Evolutionary conservation across 345 rosid genomes (phyloP).

Genomic region (Limnanthes douglasii): DNA sequence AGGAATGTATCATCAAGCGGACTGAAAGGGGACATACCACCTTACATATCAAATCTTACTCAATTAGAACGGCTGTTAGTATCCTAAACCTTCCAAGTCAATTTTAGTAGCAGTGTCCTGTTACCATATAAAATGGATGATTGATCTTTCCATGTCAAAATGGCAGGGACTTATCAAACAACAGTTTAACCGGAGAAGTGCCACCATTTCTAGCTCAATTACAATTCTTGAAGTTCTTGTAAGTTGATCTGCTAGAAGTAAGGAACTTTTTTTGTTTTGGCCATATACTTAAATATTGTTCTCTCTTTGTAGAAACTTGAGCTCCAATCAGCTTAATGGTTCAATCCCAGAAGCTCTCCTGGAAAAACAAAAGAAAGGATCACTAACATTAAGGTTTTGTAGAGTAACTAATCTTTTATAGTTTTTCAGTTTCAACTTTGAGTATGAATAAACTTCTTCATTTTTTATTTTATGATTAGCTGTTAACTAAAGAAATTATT

Average conservation of each 20-base stretch:
- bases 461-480: too few relatives aligned
- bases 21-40: slow-evolving; percentile 15
- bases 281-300: too few relatives aligned
- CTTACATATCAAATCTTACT: slow-evolving; percentile 14
- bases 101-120: neutral
- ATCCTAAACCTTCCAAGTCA: neutral
- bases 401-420: too few relatives aligned
- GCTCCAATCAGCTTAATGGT: slow-evolving; percentile 24
- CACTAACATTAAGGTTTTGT: too few relatives aligned
- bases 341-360: slow-evolving; percentile 22
- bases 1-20: slow-evolving; percentile 25
- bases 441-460: too few relatives aligned
- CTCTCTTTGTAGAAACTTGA: slow-evolving; percentile 15
- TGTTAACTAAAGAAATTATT: too few relatives aligned
- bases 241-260: too few relatives aligned
- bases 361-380: slow-evolving; percentile 12
- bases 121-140: neutral
- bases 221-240: slow-evolving; percentile 24
- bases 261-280: too few relatives aligned
- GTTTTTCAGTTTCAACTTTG: too few relatives aligned
- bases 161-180: slow-evolving; percentile 35
- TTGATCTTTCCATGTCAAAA: neutral
- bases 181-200: slow-evolving; percentile 23
- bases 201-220: slow-evolving; percentile 26
- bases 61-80: slow-evolving; percentile 23